A percentile compares a stretch with the other conserved stretches of the same genome.
phyloP scores from a whole-genome alignment of 2,329 filamentous ascomycete genomes.

The Fusarium caatingaense region DNA sequence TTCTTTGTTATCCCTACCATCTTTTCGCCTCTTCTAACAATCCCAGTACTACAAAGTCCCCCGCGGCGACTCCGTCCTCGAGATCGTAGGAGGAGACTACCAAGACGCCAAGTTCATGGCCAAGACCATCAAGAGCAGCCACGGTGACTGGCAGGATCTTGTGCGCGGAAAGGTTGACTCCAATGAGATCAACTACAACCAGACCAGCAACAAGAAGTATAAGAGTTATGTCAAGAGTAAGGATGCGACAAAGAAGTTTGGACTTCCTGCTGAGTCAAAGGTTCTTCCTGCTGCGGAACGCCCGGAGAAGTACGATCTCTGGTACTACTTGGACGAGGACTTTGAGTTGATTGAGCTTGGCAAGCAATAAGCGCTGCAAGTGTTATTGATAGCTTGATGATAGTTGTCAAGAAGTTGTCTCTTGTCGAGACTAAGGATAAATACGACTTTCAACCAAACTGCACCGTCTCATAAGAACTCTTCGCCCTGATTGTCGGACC shows the following conservation, averaged over 20 bases:
- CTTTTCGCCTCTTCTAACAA: not conserved
- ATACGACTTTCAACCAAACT: not conserved
- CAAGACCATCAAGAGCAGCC: conserved; percentile 51
- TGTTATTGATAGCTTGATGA: conserved; percentile 1
- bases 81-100: conserved; percentile 53
- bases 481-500: conserved; percentile 50
- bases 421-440: not conserved
- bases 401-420: not conserved
- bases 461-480: conserved; percentile 29
- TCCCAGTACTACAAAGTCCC: conserved; percentile 55
- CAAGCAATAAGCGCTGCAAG: conserved; percentile 53
- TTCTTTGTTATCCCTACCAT: too few relatives aligned
- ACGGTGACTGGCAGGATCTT: conserved; percentile 55
- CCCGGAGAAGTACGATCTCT: conserved; percentile 51
- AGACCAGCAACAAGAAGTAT: conserved; percentile 51
- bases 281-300: conserved; percentile 47
- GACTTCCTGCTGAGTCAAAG: conserved; percentile 47
- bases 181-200: conserved; percentile 55
- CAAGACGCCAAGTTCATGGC: conserved; percentile 51
- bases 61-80: conserved; percentile 51
- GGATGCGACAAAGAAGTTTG: conserved; percentile 48
- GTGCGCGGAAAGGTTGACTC: conserved; percentile 52
- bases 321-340: conserved; percentile 53
- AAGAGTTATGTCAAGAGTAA: conserved; percentile 50
- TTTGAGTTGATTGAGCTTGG: conserved; percentile 48